phyloP scores from a whole-genome alignment of 2,329 filamentous ascomycete genomes.

The Penicillium sp. region DNA sequence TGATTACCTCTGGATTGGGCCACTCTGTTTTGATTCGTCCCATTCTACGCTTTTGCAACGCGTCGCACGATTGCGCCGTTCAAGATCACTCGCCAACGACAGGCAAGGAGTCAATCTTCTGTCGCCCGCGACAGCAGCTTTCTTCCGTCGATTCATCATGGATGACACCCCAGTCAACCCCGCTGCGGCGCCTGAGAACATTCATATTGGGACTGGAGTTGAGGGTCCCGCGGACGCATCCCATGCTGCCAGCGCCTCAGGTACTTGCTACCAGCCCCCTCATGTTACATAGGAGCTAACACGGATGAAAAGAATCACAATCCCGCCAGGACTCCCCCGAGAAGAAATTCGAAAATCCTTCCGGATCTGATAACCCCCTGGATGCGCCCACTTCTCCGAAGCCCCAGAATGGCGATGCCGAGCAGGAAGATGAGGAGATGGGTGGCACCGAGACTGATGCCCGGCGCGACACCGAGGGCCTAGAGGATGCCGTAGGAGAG shows the following conservation, averaged over 20 bases:
- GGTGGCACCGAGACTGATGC: slow-evolving; percentile 52
- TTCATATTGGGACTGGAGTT: slow-evolving; percentile 20
- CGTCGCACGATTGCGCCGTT: slow-evolving; percentile 12
- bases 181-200: slow-evolving; percentile 27
- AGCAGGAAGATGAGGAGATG: slow-evolving; percentile 72
- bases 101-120: slow-evolving; percentile 29
- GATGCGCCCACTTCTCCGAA: slow-evolving; percentile 62
- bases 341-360: slow-evolving; percentile 26
- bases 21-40: slow-evolving; percentile 5
- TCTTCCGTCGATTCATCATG: slow-evolving; percentile 31
- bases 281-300: slow-evolving; percentile 18
- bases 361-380: slow-evolving; percentile 57
- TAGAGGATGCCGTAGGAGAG: slow-evolving; percentile 44
- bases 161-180: slow-evolving; percentile 31
- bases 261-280: slow-evolving; percentile 22
- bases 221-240: slow-evolving; percentile 30
- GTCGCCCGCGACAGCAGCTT: slow-evolving; percentile 28
- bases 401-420: slow-evolving; percentile 54
- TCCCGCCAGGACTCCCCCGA: slow-evolving; percentile 29
- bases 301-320: slow-evolving; percentile 26
- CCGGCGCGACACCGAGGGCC: slow-evolving; percentile 43
- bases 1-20: slow-evolving; percentile 11
- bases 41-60: slow-evolving; percentile 5
- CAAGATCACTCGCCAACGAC: slow-evolving; percentile 17
- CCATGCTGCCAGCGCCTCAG: slow-evolving; percentile 26